These are phyloP conservation scores for Fragaria vesca DNA, from an alignment of 306 rosid genomes.

Conservation along the genomic window DNA sequence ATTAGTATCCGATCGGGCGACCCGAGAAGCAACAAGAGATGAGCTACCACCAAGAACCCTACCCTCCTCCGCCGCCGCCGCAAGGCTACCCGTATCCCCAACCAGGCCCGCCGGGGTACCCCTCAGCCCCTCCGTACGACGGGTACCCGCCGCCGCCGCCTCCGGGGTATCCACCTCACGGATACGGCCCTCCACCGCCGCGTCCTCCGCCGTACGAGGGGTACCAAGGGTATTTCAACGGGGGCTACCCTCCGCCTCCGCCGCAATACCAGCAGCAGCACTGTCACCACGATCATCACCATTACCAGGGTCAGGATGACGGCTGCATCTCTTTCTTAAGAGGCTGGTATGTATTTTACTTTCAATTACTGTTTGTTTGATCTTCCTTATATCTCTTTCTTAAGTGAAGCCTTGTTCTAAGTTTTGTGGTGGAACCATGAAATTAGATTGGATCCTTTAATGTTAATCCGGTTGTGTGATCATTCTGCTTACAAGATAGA, in stretches of 20 bases:
- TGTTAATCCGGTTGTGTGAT: neutral
- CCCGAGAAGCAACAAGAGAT: neutral
- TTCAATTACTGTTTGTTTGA: neutral
- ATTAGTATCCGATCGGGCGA: neutral
- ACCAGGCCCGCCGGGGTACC: neutral
- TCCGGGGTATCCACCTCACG: conserved; percentile 28
- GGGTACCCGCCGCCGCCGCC: conserved; percentile 43
- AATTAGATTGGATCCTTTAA: neutral
- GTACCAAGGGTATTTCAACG: conserved; percentile 73
- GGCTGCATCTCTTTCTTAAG: conserved; percentile 50
- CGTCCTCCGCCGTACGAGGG: conserved; percentile 42
- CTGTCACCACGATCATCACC: conserved; percentile 42
- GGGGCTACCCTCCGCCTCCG: conserved; percentile 54
- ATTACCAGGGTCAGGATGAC: conserved; percentile 27
- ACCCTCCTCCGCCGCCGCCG: conserved; percentile 40
- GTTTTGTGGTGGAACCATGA: neutral
- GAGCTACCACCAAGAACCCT: conserved; percentile 43
- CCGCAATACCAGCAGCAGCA: conserved; percentile 35
- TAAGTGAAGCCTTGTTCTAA: neutral
- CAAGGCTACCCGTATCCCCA: conserved; percentile 6
- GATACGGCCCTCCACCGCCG: conserved; percentile 21
- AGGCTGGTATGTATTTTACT: conserved; percentile 59
- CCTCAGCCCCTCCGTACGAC: conserved; percentile 28
- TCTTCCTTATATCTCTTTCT: neutral
- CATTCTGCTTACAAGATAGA: neutral